phyloP scores from a whole-genome alignment of 208 protist species.

The Acanthamoeba pearcei region DNA sequence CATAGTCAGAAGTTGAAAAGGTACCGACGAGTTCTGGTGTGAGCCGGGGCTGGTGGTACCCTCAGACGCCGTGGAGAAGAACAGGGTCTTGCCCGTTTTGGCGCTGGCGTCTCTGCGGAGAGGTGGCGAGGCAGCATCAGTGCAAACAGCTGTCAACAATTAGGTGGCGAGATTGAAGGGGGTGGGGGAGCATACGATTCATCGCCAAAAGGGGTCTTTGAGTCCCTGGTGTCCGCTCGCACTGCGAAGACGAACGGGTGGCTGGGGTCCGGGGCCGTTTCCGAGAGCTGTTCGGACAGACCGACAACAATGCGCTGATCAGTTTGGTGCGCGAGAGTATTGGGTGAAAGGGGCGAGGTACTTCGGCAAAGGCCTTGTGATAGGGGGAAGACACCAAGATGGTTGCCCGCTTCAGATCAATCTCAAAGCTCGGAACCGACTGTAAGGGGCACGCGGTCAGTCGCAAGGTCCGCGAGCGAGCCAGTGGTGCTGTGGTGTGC shows the following conservation, averaged over 20 bases:
- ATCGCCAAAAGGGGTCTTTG: background rate
- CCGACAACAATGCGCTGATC: background rate
- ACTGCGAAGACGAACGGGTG: background rate
- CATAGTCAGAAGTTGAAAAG: background rate
- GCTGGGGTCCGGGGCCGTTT: background rate
- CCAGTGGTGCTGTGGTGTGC: background rate
- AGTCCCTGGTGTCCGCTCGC: background rate
- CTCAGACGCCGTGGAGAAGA: background rate
- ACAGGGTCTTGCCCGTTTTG: background rate
- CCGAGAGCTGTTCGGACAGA: background rate
- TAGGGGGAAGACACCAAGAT: background rate
- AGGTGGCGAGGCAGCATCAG: background rate
- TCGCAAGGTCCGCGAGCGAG: background rate
- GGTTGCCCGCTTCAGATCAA: background rate
- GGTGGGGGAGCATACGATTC: background rate
- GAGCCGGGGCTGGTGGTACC: background rate
- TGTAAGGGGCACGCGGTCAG: background rate
- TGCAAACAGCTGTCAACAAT: background rate
- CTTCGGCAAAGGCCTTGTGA: slow-evolving; percentile 1
- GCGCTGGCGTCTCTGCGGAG: background rate
- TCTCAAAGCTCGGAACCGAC: background rate
- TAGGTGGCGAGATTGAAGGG: background rate
- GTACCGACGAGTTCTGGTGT: background rate
- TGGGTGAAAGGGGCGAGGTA: background rate
- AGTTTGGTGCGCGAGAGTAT: background rate